Evolutionary conservation across 306 rosid species (phyloP).

Genomic region (Calophaca sinica): DNA sequence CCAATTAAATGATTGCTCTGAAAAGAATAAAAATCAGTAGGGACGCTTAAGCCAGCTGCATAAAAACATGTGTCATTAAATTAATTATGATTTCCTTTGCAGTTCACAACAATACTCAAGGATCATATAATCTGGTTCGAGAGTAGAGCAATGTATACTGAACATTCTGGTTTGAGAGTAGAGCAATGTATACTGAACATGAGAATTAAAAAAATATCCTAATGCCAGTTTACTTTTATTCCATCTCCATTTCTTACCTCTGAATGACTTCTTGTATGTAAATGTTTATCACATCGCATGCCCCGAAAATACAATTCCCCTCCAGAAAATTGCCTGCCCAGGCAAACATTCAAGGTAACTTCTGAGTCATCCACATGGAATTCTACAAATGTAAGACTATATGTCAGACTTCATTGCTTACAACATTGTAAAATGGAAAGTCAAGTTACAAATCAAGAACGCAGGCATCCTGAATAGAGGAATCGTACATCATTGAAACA

Average conservation of each 20-base stretch:
- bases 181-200: not conserved
- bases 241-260: constrained; percentile 48
- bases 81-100: too few relatives aligned
- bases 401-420: constrained; percentile 28
- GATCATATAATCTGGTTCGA: too few relatives aligned
- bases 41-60: too few relatives aligned
- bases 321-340: constrained; percentile 60
- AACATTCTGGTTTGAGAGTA: too few relatives aligned
- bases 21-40: too few relatives aligned
- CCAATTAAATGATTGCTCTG: too few relatives aligned
- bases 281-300: constrained; percentile 60
- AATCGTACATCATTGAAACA: constrained; percentile 4
- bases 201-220: constrained; percentile 15
- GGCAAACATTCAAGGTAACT: constrained; percentile 61
- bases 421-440: not conserved
- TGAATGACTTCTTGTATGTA: constrained; percentile 49
- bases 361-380: constrained; percentile 68
- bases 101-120: too few relatives aligned
- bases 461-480: not conserved
- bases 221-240: constrained; percentile 30
- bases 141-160: too few relatives aligned
- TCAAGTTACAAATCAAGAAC: constrained; percentile 11
- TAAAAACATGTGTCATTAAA: too few relatives aligned
- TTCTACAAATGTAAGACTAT: constrained; percentile 47
- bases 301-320: constrained; percentile 64